Evolutionary conservation across 768 basidiomycete species (phyloP).

Genomic region (Russula brevipes): DNA sequence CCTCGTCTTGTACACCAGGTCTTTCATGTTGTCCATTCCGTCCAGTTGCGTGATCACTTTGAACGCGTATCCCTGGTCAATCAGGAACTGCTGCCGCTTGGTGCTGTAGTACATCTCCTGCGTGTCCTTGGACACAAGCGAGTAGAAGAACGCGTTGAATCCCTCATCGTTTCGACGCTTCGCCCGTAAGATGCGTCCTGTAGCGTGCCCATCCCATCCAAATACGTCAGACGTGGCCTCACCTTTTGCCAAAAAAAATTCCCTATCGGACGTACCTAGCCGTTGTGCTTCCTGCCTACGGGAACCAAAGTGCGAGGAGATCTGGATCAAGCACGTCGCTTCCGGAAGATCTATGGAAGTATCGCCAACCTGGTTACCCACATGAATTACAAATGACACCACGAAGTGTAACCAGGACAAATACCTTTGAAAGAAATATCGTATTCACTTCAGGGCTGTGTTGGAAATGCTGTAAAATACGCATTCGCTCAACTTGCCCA

Average conservation of each 20-base stretch:
- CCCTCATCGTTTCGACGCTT: slow-evolving; percentile 98
- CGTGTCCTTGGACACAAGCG: slow-evolving; percentile 96
- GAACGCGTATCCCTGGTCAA: slow-evolving; percentile 99
- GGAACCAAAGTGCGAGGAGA: slow-evolving; percentile 98
- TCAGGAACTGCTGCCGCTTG: slow-evolving; percentile 96
- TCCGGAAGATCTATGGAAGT: slow-evolving; percentile 98
- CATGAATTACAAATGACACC: slow-evolving; percentile 20
- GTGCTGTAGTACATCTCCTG: slow-evolving; percentile 99
- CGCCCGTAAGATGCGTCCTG: slow-evolving; percentile 92
- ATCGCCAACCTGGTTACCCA: slow-evolving; percentile 72
- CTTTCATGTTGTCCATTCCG: slow-evolving; percentile 77
- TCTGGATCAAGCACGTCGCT: slow-evolving; percentile 98
- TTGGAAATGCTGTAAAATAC: slow-evolving; percentile 93
- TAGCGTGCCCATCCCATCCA: slow-evolving; percentile 1
- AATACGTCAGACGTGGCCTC: not conserved
- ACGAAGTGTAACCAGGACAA: slow-evolving; percentile 12
- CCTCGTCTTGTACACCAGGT: slow-evolving; percentile 86
- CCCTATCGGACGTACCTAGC: slow-evolving; percentile 51
- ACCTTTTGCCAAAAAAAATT: not conserved
- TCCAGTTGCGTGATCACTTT: slow-evolving; percentile 98
- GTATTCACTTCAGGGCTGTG: slow-evolving; percentile 94
- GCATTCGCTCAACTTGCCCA: slow-evolving; percentile 91
- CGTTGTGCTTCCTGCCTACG: slow-evolving; percentile 97
- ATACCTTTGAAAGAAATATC: slow-evolving; percentile 92
- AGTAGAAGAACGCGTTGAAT: slow-evolving; percentile 99